Base-by-base conservation (phyloP, 2,329 filamentous ascomycete species). In the Aspergillus ochraceus region DNA sequence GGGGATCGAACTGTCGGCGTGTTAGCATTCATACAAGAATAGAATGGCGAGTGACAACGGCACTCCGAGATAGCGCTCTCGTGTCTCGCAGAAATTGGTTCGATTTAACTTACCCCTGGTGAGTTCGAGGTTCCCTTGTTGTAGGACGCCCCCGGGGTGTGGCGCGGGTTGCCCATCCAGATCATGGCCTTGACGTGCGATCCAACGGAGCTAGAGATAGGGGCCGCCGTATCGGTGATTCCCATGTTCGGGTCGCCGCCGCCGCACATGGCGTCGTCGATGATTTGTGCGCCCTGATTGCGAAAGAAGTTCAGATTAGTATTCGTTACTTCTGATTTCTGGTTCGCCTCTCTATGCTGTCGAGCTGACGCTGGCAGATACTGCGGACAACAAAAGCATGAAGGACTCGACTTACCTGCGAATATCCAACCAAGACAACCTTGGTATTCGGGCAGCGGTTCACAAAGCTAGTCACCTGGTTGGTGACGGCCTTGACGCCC, bases 161-260 rank as follows among this genome's bases (percentile, higher is more conserved):
- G 84, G 59, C 86, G 80, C 3, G 88, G 88, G 66, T 87, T 82
- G 6, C 87, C 87, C 81, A 88, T 84, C 70, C 88, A 84, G 64
- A 89, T 87, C 14, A 82, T 85, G 0, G 84, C 87, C 72, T 87
- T 87, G 65, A 89, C 82, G 68, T 82, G 81, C 3, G 73, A 75
- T 8, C 86, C 73, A 3, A 84, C 84, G 6, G 76, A 76, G 4
- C 80, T 77, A 9, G 77, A 73, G 46, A 83, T 72, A 42, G 74
- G 72, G 10, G 76, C 71, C 0, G 79, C 78, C 6, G 82, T 80
- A 53, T 78, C 80, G 22, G 73, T 69, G 54, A 83, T 72, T 58
- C 81, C 81, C 47, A 75, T 68, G 55, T 80, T 81, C 4, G 74
- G 70, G 59, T 83, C 82, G 5, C 79, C 78, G 29, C 85, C 86